Evolutionary conservation across 306 rosid species (phyloP), one percentile per base, ranked within the genome.

Genomic region (Coriaria nepalensis): DNA sequence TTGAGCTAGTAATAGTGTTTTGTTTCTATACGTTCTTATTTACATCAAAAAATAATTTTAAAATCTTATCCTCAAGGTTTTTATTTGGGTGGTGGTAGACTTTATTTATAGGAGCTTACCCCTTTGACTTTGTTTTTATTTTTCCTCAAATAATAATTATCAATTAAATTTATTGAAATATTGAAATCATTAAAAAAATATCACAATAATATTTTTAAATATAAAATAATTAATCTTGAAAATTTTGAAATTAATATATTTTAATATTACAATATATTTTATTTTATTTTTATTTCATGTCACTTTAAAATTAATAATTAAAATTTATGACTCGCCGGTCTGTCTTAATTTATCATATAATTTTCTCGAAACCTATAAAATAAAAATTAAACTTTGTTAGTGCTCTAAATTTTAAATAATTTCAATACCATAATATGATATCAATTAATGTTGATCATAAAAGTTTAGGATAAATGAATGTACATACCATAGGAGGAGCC

Each of bases 61-160:
- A 9, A 52, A 65, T 71, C 93, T 83, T 80, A 87, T 80, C 94
- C 68, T 8, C 37, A 69, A 47, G 54, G 55, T 52, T 20, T 15
- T 40, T 33, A 43, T 11, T 10, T 49, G 93, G 39, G 51, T 63
- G 88, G 79, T 48, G 43, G 45, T 50, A 36, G 49, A 29, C 37
- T 37, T 6, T 14, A 45, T 13, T 40, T n/a, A n/a, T n/a, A n/a
- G n/a, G n/a, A n/a, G n/a, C n/a, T n/a, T n/a, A n/a, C n/a, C n/a
- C n/a, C n/a, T n/a, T n/a, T n/a, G n/a, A n/a, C n/a, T n/a, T n/a
- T n/a, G n/a, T n/a, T n/a, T n/a, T n/a, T n/a, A n/a, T n/a, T n/a
- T n/a, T n/a, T n/a, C n/a, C n/a, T n/a, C n/a, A n/a, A n/a, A n/a
- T n/a, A n/a, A n/a, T n/a, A n/a, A n/a, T n/a, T n/a, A n/a, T n/a